Conservation (phyloP, 352 stramenopile species). For the Phytophthora crassamura region DNA sequence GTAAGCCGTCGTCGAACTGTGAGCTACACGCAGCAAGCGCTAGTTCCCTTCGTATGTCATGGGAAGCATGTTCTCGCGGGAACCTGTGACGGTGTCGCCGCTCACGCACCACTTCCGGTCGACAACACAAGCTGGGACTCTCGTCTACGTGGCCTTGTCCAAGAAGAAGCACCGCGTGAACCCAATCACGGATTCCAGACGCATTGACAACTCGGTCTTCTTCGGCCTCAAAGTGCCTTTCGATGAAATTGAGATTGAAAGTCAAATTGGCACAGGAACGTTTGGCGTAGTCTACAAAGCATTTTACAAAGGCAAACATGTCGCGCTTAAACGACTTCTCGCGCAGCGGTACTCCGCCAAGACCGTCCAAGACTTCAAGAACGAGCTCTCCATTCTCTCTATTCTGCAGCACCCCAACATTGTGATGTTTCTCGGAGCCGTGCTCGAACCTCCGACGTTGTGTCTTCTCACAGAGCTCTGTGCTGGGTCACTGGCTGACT, state of each 20-base stretch:
- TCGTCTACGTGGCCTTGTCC: slow-evolving; percentile 74
- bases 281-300: slow-evolving; percentile 86
- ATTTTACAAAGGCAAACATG: slow-evolving; percentile 74
- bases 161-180: slow-evolving; percentile 69
- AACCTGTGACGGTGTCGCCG: slow-evolving; percentile 65
- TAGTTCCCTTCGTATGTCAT: slow-evolving; percentile 38
- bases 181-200: slow-evolving; percentile 62
- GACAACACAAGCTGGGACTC: slow-evolving; percentile 71
- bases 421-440: slow-evolving; percentile 81
- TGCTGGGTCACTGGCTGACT: slow-evolving; percentile 65
- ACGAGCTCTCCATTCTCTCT: slow-evolving; percentile 86
- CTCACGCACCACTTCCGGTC: slow-evolving; percentile 68
- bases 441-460: slow-evolving; percentile 71
- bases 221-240: slow-evolving; percentile 74
- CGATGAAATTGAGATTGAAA: slow-evolving; percentile 71
- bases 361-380: slow-evolving; percentile 74
- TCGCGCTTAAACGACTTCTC: slow-evolving; percentile 74
- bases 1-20: background rate
- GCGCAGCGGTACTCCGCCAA: slow-evolving; percentile 64
- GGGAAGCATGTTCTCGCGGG: slow-evolving; percentile 57
- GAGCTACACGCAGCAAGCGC: background rate
- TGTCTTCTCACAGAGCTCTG: slow-evolving; percentile 82
- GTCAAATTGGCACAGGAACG: slow-evolving; percentile 73
- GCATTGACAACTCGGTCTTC: slow-evolving; percentile 66
- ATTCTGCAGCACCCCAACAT: slow-evolving; percentile 82